Conservation (phyloP, 495 filamentous ascomycete species). For the Lasiosphaeria ovina region DNA sequence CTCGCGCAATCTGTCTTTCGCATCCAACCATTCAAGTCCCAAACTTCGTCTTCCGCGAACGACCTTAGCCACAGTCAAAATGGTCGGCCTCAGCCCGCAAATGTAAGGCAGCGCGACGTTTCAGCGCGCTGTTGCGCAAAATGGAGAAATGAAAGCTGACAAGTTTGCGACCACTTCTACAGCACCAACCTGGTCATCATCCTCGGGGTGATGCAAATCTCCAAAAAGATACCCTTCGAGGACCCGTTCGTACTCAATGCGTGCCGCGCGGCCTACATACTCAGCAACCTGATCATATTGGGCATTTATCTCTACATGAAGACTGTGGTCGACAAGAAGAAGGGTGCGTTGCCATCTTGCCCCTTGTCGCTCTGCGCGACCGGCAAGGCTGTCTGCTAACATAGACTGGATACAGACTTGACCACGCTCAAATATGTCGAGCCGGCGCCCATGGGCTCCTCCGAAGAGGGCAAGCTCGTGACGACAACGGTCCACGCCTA, state of each 20-base stretch:
- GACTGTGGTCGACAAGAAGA: constrained; percentile 83
- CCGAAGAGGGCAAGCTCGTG: constrained; percentile 89
- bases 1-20: background rate
- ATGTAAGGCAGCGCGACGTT: constrained; percentile 38
- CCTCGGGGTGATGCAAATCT: constrained; percentile 95
- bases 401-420: constrained; percentile 62
- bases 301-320: constrained; percentile 81
- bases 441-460: constrained; percentile 84
- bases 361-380: constrained; percentile 2
- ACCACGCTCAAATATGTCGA: constrained; percentile 99
- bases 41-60: background rate
- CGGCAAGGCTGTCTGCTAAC: background rate
- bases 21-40: background rate
- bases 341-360: constrained; percentile 59
- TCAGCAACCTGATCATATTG: constrained; percentile 87
- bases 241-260: constrained; percentile 80
- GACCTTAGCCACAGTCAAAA: constrained; percentile 47
- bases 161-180: constrained; percentile 13
- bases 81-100: constrained; percentile 51
- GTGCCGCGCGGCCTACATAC: constrained; percentile 77
- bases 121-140: background rate
- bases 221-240: constrained; percentile 94
- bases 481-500: constrained; percentile 95
- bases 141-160: constrained; percentile 18
- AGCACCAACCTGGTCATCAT: constrained; percentile 94